Percentiles rank a stretch among this genome's conserved stretches.
These are phyloP conservation scores for Hepatocystis sp. DNA, from an alignment of 169 alveolate species.

Conservation along the genomic window DNA sequence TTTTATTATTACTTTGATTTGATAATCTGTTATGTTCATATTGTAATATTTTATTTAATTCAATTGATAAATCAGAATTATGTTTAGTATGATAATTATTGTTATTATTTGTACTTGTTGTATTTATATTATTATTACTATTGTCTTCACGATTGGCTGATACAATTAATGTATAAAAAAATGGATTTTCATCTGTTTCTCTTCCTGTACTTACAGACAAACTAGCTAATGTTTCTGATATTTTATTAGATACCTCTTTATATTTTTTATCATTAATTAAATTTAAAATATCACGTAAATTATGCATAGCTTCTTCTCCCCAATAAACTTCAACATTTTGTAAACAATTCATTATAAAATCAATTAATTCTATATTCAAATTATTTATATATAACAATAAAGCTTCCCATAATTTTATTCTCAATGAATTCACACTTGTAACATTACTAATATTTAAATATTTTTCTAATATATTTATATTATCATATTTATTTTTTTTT, in stretches of 20 bases:
- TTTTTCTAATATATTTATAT: constrained; percentile 23
- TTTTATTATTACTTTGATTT: constrained; percentile 63
- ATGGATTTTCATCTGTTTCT: constrained; percentile 48
- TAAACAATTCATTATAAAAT: constrained; percentile 50
- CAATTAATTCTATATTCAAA: constrained; percentile 40
- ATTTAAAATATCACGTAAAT: constrained; percentile 47
- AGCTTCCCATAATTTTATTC: constrained; percentile 76
- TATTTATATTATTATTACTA: neutral
- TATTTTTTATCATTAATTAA: constrained; percentile 69
- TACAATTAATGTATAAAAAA: constrained; percentile 66
- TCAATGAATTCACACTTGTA: constrained; percentile 48
- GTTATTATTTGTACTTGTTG: neutral
- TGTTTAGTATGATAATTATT: constrained; percentile 1
- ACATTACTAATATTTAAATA: constrained; percentile 62
- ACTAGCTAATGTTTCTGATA: constrained; percentile 54
- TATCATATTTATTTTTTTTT: constrained; percentile 45
- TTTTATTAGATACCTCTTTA: constrained; percentile 67
- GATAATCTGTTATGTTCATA: constrained; percentile 70
- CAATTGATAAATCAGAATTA: constrained; percentile 64
- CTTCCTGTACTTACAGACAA: constrained; percentile 69
- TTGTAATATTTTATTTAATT: constrained; percentile 62
- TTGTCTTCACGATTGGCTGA: constrained; percentile 58
- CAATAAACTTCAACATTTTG: constrained; percentile 60
- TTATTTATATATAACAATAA: constrained; percentile 39
- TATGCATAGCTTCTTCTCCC: constrained; percentile 70